A percentile compares a stretch with the other conserved stretches of the same genome.
phyloP scores from a whole-genome alignment of 306 rosid species.

The Vigna trinervia region DNA sequence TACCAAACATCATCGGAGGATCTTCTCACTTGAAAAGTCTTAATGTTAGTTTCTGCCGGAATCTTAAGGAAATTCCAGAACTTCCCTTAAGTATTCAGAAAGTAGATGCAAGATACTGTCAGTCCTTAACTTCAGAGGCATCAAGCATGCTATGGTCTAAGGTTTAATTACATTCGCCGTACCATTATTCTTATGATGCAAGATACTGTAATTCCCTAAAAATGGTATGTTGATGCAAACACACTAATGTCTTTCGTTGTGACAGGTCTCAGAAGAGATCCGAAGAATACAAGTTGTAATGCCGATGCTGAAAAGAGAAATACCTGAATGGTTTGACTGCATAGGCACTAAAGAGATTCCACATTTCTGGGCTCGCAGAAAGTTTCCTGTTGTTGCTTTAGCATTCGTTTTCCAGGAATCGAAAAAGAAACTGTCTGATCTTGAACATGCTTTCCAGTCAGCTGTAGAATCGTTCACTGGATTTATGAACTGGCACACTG shows the following conservation, averaged over 20 bases:
- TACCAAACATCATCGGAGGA: slow-evolving; percentile 24
- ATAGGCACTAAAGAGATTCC: not conserved
- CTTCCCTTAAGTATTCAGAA: slow-evolving; percentile 25
- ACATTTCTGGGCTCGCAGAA: not conserved
- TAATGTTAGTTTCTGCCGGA: slow-evolving; percentile 14
- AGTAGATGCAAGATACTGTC: slow-evolving; percentile 37
- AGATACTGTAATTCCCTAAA: not conserved
- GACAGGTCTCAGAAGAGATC: not conserved
- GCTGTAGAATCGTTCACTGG: not conserved
- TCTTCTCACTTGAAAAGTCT: not conserved
- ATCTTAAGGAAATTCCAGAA: slow-evolving; percentile 1
- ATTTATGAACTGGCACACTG: not conserved
- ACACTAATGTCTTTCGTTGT: not conserved
- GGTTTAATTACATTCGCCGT: slow-evolving; percentile 5
- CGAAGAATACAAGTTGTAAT: slow-evolving; percentile 2
- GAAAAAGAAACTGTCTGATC: not conserved
- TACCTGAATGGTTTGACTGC: slow-evolving; percentile 9
- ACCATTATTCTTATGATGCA: not conserved
- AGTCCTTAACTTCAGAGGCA: slow-evolving; percentile 16
- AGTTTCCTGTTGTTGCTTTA: not conserved
- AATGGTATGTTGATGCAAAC: not conserved
- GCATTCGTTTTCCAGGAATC: not conserved
- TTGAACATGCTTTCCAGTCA: not conserved
- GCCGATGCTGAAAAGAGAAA: not conserved
- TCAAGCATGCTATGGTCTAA: slow-evolving; percentile 26